A percentile compares a stretch with the other conserved stretches of the same genome.
phyloP scores from a whole-genome alignment of 306 rosid genomes.

The Morella rubra region DNA sequence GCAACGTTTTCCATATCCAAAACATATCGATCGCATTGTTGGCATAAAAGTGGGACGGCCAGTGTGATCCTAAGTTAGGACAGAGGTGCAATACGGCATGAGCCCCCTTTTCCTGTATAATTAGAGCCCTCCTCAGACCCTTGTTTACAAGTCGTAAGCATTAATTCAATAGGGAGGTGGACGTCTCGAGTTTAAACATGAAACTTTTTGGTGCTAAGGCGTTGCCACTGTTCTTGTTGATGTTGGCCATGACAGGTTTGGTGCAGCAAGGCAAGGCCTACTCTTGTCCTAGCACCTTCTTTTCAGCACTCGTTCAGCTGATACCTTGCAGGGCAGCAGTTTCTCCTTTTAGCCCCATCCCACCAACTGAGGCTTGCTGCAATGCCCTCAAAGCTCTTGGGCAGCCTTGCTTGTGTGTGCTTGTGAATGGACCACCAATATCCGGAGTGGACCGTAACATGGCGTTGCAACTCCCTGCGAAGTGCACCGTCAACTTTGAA shows the following conservation, averaged over 20 bases:
- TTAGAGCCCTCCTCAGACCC: constrained; percentile 1
- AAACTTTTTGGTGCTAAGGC: constrained; percentile 26
- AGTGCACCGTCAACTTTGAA: constrained; percentile 66
- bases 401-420: constrained; percentile 77
- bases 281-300: constrained; percentile 67
- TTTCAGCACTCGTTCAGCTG: constrained; percentile 73
- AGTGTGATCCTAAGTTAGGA: constrained; percentile 55
- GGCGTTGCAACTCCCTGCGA: constrained; percentile 77
- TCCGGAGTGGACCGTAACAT: constrained; percentile 79
- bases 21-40: constrained; percentile 9
- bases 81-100: constrained; percentile 33
- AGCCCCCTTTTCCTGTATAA: constrained; percentile 32
- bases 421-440: constrained; percentile 74
- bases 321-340: constrained; percentile 87
- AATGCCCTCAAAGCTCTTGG: constrained; percentile 66
- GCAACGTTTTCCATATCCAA: neutral
- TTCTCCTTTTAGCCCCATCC: constrained; percentile 68
- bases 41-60: constrained; percentile 24
- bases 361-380: constrained; percentile 74
- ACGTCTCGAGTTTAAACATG: constrained; percentile 26
- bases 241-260: constrained; percentile 30
- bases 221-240: constrained; percentile 28
- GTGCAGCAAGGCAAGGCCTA: constrained; percentile 39
- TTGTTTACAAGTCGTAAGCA: neutral
- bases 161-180: neutral